phyloP scores from a whole-genome alignment of 805 yeast species.

The Komagataella mondaviorum region DNA sequence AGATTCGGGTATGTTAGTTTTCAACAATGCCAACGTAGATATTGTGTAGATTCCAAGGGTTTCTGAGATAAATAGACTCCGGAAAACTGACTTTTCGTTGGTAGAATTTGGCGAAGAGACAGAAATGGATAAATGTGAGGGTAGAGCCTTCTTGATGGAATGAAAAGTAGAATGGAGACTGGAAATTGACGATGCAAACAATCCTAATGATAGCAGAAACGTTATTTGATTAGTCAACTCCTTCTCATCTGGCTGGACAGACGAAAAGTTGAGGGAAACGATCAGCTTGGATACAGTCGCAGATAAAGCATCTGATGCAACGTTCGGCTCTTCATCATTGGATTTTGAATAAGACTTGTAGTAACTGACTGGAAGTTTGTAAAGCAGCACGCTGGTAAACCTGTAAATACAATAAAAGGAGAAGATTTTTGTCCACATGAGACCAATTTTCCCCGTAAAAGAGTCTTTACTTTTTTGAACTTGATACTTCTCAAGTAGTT shows the following conservation, averaged over 20 bases:
- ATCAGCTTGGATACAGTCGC: constrained; percentile 30
- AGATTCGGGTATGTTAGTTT: constrained; percentile 32
- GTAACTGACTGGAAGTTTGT: constrained; percentile 23
- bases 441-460: background rate
- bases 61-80: constrained; percentile 26
- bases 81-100: constrained; percentile 5
- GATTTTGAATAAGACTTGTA: constrained; percentile 5
- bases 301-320: constrained; percentile 31
- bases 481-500: constrained; percentile 9
- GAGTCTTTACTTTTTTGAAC: constrained; percentile 3
- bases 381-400: constrained; percentile 24
- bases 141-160: constrained; percentile 23
- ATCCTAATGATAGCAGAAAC: constrained; percentile 39
- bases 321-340: constrained; percentile 1
- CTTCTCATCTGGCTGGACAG: constrained; percentile 16
- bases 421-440: constrained; percentile 10
- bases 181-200: constrained; percentile 51
- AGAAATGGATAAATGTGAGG: constrained; percentile 1
- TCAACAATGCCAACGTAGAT: constrained; percentile 34
- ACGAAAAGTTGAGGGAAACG: constrained; percentile 8
- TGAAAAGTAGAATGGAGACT: constrained; percentile 50
- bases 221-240: constrained; percentile 30
- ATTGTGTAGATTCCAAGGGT: constrained; percentile 35
- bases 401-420: constrained; percentile 37
- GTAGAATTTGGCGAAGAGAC: constrained; percentile 11